Evolutionary conservation across 331 rosid species (phyloP).

Genomic region (Cydonia oblonga): DNA sequence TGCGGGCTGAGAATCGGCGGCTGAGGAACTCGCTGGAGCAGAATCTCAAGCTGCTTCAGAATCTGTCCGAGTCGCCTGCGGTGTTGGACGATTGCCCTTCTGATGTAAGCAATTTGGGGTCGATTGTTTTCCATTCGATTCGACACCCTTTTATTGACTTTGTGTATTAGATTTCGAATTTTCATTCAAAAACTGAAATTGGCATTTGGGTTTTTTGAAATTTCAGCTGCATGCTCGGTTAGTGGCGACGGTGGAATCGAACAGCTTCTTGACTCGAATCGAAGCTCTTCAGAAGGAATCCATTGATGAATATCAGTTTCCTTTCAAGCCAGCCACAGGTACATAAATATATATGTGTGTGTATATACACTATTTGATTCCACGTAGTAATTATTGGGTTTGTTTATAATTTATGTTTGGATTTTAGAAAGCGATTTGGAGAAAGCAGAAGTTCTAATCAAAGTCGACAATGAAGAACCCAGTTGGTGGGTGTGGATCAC

Average conservation of each 20-base stretch:
- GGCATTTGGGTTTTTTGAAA: background rate
- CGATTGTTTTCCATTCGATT: background rate
- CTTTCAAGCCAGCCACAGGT: constrained; percentile 82
- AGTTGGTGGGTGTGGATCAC: constrained; percentile 98
- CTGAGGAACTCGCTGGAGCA: constrained; percentile 54
- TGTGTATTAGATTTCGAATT: background rate
- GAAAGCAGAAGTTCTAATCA: constrained; percentile 62
- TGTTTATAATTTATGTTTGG: background rate
- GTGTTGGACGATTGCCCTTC: constrained; percentile 59
- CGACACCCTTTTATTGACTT: background rate
- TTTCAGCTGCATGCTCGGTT: constrained; percentile 56
- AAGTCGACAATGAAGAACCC: constrained; percentile 52
- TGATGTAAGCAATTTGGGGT: constrained; percentile 21
- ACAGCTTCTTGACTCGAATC: constrained; percentile 49
- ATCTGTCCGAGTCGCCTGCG: constrained; percentile 57
- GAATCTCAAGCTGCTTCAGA: constrained; percentile 58
- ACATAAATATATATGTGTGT: background rate
- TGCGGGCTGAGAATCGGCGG: constrained; percentile 67
- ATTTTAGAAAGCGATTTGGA: constrained; percentile 49
- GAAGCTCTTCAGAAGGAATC: constrained; percentile 43
- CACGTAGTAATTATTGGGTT: background rate
- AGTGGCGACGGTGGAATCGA: constrained; percentile 57
- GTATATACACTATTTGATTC: background rate
- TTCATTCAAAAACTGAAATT: background rate
- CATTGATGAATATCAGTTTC: constrained; percentile 45